Conservation (phyloP, 2,329 filamentous ascomycete genomes). For the Phialophora expanda region DNA sequence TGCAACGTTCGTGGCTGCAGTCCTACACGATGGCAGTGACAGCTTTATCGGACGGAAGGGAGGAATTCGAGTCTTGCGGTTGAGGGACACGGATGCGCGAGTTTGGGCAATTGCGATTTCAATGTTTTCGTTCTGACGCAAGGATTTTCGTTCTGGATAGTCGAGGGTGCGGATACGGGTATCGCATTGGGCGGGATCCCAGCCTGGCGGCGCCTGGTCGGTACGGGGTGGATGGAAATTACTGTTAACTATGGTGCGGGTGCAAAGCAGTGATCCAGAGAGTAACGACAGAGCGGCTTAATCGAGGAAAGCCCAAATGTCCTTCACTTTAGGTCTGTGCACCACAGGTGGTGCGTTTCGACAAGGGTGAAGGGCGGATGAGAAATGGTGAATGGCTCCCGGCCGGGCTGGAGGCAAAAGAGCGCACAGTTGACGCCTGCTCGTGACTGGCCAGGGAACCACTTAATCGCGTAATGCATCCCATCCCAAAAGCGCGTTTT, state of each 20-base stretch:
- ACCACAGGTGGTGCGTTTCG: constrained; percentile 10
- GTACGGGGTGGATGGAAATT: neutral
- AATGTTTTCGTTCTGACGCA: constrained; percentile 37
- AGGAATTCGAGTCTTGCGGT: constrained; percentile 5
- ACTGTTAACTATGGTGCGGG: neutral
- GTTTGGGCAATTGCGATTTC: constrained; percentile 33
- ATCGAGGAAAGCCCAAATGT: constrained; percentile 9
- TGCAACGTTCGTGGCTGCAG: neutral
- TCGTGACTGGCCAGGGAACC: constrained; percentile 14
- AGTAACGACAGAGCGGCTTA: constrained; percentile 9
- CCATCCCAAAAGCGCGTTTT: constrained; percentile 15
- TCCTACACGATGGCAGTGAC: constrained; percentile 3
- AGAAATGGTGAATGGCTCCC: constrained; percentile 15
- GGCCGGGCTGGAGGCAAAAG: constrained; percentile 9
- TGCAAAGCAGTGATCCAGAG: neutral
- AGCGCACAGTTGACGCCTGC: constrained; percentile 5
- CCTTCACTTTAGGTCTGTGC: constrained; percentile 6
- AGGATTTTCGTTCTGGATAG: constrained; percentile 27
- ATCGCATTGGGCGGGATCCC: constrained; percentile 16
- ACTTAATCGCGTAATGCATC: constrained; percentile 22
- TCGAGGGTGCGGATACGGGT: constrained; percentile 9
- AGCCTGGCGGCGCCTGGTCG: constrained; percentile 10
- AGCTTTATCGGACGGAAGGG: neutral
- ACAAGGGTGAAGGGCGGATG: constrained; percentile 14
- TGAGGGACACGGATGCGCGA: constrained; percentile 18